Evolutionary conservation across 306 rosid species (phyloP), one percentile per base, ranked within the genome.

Genomic region (Lotus japonicus): DNA sequence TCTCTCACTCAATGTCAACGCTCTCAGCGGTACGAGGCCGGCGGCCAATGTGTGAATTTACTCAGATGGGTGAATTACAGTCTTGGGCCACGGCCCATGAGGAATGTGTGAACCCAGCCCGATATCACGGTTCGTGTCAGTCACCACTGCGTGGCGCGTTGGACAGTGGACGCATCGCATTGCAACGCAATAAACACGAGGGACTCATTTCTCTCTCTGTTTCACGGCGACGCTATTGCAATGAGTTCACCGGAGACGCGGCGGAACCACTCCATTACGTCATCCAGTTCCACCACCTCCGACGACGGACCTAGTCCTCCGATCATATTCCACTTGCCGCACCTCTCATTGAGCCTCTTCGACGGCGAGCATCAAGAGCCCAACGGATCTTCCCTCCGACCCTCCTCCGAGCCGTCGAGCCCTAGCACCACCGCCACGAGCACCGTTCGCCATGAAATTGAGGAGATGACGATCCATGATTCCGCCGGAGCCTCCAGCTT

Each of bases 351-450:
- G 76, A 58, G 82, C 56, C 85, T 74, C 35, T 76, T 80, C 61
- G 82, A 68, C 3, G 43, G 23, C 17, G 85, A 86, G 41, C 52
- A 14, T 49, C 85, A 41, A 36, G 82, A 54, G 38, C 63, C 61
- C 12, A 79, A 81, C 70, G 87, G 81, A 65, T 83, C 85, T 48
- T 57, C 60, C 56, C 21, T n/a, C 28, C 43, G 14, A 65, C 72
- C 56, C 17, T 72, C 46, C 51, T 77, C 72, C 10, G 69, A 77
- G 0, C 92, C 84, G 9, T 66, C 86, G 16, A 87, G 88, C 72
- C 92, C 95, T 8, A 88, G 87, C 51, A 87, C 76, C 71, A 71
- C 83, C 68, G 85, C 85, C 55, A 78, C 86, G 44, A 86, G 85
- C 38, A 70, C 77, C 62, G 77, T 55, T 46, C 81, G 64, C 5